Evolutionary conservation across 208 protist genomes (phyloP), one percentile per base, ranked within the genome.

Genomic region (Entamoeba histolytica): DNA sequence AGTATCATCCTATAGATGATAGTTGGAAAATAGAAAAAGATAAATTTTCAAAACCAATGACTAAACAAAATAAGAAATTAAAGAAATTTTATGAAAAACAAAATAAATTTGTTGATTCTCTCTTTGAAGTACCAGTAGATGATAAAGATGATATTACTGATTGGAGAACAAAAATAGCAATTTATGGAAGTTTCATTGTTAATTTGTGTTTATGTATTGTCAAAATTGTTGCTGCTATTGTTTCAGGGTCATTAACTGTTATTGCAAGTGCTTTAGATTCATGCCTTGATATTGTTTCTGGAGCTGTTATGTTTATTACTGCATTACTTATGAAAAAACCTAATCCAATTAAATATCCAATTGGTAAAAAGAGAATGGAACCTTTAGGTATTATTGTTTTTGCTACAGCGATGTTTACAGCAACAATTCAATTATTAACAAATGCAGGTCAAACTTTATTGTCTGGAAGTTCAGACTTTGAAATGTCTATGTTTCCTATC

Each of bases 321-420:
- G 49, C 91, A 19, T 28, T 92, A 5, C 92, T 93, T 15, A 55
- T 39, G n/a, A 87, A 87, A 35, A 94, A 94, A 10, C 93, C 44
- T 19, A 50, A 49, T 47, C 23, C 92, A 35, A 52, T 93, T n/a
- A 87, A 92, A 47, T 94, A 94, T n/a, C 93, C 93, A 49, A 47
- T 73, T 19, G 93, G 93, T 7, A 93, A 93, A 51, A 50, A 49
- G 4, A 6, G 93, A 35, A 87, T 51, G 19, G 93, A 93, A 31
- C 91, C 92, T 28, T 49, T 94, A 7, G 50, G 52, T 44, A 52
- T 94, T 39, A 78, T 94, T 69, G 55, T 94, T 5, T 94, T 94
- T 87, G 55, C 92, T 15, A 93, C 93, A 1, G 39, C 94, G 0
- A 94, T 93, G 92, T 55, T 49, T 35, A 92, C 92, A 5, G 35